phyloP scores from a whole-genome alignment of 352 stramenopile genomes.

The Globisporangium canariense region DNA sequence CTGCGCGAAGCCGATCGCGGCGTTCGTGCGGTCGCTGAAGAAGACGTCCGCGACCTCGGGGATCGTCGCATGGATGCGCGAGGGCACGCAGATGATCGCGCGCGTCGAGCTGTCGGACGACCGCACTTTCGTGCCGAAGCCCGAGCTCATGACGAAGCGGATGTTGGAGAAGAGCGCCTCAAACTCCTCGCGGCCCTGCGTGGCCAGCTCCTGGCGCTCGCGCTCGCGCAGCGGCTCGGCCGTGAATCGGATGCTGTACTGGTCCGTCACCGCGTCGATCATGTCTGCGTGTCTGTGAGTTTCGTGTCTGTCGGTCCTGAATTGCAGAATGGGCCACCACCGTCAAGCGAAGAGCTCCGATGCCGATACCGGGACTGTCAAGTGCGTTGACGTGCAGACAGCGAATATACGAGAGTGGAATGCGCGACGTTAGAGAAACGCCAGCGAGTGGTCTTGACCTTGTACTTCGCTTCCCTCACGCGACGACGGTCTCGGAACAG shows the following conservation, averaged over 20 bases:
- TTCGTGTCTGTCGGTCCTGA: neutral
- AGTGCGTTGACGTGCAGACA: neutral
- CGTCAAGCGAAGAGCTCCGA: neutral
- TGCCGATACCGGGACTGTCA: neutral
- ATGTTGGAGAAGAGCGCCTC: slow-evolving; percentile 39
- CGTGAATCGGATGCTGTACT: slow-evolving; percentile 33
- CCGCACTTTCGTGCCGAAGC: slow-evolving; percentile 48
- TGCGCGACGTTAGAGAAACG: too few species aligned
- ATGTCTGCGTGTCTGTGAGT: neutral
- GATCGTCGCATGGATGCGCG: slow-evolving; percentile 47
- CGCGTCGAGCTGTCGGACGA: slow-evolving; percentile 48
- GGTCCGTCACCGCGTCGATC: neutral
- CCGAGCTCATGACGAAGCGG: slow-evolving; percentile 31
- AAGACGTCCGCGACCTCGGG: slow-evolving; percentile 59
- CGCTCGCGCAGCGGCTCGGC: slow-evolving; percentile 31
- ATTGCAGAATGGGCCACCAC: neutral
- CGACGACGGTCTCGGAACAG: too few species aligned
- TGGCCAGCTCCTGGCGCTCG: slow-evolving; percentile 34
- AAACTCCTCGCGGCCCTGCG: slow-evolving; percentile 31
- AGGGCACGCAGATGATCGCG: slow-evolving; percentile 42
- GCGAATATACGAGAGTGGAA: too few species aligned
- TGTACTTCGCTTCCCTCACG: neutral
- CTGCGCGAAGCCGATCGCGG: slow-evolving; percentile 58
- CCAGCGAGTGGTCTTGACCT: neutral
- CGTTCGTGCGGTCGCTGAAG: slow-evolving; percentile 52